A percentile compares a stretch with the other conserved stretches of the same genome.
Evolutionary conservation across 2,329 filamentous ascomycete genomes (phyloP).

Genomic region (Fusarium marasasianum): DNA sequence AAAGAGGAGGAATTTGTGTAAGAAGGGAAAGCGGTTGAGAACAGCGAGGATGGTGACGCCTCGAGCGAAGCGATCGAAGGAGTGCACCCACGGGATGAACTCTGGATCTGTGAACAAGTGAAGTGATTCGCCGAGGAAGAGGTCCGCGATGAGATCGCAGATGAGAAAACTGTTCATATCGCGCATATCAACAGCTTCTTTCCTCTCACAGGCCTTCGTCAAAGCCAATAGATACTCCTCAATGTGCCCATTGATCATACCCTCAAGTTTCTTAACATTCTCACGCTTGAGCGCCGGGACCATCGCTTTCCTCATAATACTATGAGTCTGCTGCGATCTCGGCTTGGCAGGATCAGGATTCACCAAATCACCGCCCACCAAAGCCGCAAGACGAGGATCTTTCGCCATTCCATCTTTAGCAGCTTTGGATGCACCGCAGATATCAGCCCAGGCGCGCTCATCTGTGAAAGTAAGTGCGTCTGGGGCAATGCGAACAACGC

Average conservation of each 20-base stretch:
- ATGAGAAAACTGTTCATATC: slow-evolving; percentile 1
- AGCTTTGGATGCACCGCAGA: neutral
- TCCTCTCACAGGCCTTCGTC: neutral
- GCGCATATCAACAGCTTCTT: neutral
- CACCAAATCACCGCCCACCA: neutral
- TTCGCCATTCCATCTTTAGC: neutral
- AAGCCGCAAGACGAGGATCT: neutral
- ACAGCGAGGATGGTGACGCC: neutral
- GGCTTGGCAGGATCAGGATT: neutral
- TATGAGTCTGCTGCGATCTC: neutral
- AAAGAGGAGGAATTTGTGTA: neutral
- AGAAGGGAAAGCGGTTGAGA: neutral
- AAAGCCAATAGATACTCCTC: neutral
- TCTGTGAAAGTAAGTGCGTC: neutral
- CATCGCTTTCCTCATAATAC: neutral
- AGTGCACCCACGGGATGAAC: neutral
- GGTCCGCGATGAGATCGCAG: neutral
- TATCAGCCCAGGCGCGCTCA: neutral
- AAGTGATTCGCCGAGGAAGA: neutral
- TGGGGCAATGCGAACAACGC: neutral
- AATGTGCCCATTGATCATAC: neutral
- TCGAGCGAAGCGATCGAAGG: neutral
- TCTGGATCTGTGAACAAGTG: neutral
- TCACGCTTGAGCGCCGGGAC: neutral
- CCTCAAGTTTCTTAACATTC: neutral